A percentile compares a stretch with the other conserved stretches of the same genome.
Conservation (phyloP, 2,329 filamentous ascomycete genomes). For the Claviceps monticola region DNA sequence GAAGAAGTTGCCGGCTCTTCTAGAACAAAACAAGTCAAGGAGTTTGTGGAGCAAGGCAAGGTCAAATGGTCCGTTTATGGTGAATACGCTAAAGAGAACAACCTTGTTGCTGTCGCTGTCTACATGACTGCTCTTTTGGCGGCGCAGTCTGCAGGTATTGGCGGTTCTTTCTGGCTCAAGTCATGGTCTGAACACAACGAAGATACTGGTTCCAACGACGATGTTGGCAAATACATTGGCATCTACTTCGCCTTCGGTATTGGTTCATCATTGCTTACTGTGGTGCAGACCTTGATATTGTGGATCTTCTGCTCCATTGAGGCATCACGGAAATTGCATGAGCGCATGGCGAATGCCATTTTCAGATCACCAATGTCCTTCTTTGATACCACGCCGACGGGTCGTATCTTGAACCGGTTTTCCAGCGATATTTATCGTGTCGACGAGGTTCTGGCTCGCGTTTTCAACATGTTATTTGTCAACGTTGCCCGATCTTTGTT, state of each 20-base stretch:
- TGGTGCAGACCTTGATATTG: conserved; percentile 82
- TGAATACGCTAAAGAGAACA: conserved; percentile 92
- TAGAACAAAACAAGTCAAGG: conserved; percentile 76
- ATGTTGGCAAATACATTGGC: conserved; percentile 82
- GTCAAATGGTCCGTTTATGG: conserved; percentile 90
- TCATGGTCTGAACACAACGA: conserved; percentile 77
- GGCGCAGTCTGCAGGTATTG: conserved; percentile 71
- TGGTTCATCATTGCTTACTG: conserved; percentile 70
- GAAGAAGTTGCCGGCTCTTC: conserved; percentile 60
- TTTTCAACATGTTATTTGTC: conserved; percentile 92
- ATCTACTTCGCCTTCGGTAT: conserved; percentile 93
- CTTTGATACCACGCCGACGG: conserved; percentile 92
- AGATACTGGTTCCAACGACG: conserved; percentile 48
- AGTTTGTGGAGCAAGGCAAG: conserved; percentile 85
- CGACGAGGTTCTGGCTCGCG: conserved; percentile 86
- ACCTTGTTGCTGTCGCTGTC: conserved; percentile 66
- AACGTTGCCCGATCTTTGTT: conserved; percentile 65
- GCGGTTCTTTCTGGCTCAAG: conserved; percentile 85
- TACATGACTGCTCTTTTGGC: conserved; percentile 67
- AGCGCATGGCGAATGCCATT: conserved; percentile 92
- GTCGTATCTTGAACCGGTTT: conserved; percentile 93
- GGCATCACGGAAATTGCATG: conserved; percentile 91
- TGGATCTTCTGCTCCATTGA: conserved; percentile 99
- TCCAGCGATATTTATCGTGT: conserved; percentile 74
- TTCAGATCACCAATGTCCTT: conserved; percentile 98